These are phyloP conservation scores for Climacium dendroides DNA, from an alignment of 225 moss, liverwort and hornwort species.

Conservation along the genomic window DNA sequence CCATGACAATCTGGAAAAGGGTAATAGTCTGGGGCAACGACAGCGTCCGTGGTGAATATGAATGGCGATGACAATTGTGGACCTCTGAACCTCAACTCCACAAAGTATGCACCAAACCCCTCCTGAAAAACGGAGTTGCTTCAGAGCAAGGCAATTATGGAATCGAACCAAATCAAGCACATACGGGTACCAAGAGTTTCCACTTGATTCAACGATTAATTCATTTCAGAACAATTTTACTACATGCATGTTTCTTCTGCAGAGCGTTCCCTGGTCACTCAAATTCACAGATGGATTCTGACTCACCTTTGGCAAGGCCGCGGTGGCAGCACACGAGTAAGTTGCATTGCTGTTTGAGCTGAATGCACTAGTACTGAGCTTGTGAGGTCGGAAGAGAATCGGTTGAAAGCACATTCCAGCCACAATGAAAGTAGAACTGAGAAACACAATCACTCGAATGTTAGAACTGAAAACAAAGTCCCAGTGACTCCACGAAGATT, in stretches of 20 bases:
- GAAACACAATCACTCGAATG: neutral
- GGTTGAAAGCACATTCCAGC: constrained; percentile 68
- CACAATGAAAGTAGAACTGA: constrained; percentile 57
- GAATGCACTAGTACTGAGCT: constrained; percentile 19
- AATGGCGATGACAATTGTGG: constrained; percentile 48
- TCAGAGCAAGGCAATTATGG: neutral
- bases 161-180: neutral
- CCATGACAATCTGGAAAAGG: constrained; percentile 73
- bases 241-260: neutral
- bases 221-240: neutral
- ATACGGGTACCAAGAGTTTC: neutral
- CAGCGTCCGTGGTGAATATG: constrained; percentile 69
- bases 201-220: neutral
- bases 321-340: constrained; percentile 37
- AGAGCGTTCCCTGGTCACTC: neutral
- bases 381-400: constrained; percentile 40
- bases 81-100: constrained; percentile 78
- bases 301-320: constrained; percentile 55
- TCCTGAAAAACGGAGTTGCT: constrained; percentile 24
- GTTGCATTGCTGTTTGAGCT: neutral
- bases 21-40: constrained; percentile 53
- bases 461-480: neutral
- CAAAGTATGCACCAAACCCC: constrained; percentile 86
- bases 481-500: neutral
- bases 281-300: neutral